These are phyloP conservation scores for Elaeis oleifera DNA, from an alignment of 202 grass and related monocot genomes.

Conservation along the genomic window DNA sequence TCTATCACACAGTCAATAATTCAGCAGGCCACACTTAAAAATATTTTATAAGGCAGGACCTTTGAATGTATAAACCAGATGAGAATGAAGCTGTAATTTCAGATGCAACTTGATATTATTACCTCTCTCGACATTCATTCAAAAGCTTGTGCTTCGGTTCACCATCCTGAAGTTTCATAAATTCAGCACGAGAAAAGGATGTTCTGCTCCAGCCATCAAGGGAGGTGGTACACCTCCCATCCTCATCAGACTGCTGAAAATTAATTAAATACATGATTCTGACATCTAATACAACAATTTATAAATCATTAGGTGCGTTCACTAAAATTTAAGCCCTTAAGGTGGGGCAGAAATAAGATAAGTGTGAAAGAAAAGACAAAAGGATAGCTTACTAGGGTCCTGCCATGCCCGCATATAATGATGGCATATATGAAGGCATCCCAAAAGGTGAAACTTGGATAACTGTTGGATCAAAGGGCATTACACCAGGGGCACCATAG, in stretches of 20 bases:
- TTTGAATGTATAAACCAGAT: too few species aligned
- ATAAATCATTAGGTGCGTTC: too few species aligned
- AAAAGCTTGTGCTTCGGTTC: not conserved
- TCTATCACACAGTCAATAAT: too few species aligned
- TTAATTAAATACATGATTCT: conserved; percentile 5
- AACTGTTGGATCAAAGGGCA: conserved; percentile 24
- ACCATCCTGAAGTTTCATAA: conserved; percentile 10
- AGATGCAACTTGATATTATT: not conserved
- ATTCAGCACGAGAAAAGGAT: not conserved
- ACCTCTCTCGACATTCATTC: conserved; percentile 19
- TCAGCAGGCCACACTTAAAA: too few species aligned
- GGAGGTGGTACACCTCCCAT: conserved; percentile 17
- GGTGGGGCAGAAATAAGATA: not conserved
- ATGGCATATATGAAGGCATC: conserved; percentile 20
- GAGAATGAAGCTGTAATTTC: too few species aligned
- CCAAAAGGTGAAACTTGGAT: conserved; percentile 13
- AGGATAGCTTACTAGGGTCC: conserved; percentile 24
- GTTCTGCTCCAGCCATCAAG: conserved; percentile 9
- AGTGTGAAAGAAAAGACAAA: not conserved
- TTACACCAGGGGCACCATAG: conserved; percentile 15
- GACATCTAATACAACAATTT: too few species aligned
- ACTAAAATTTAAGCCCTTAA: too few species aligned
- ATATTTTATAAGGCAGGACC: too few species aligned
- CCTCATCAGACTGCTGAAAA: conserved; percentile 18
- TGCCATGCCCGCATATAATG: conserved; percentile 16